Percentiles rank a stretch among this genome's conserved stretches.
Conservation (phyloP, 352 stramenopile genomes). For the Pythium coloratum region DNA sequence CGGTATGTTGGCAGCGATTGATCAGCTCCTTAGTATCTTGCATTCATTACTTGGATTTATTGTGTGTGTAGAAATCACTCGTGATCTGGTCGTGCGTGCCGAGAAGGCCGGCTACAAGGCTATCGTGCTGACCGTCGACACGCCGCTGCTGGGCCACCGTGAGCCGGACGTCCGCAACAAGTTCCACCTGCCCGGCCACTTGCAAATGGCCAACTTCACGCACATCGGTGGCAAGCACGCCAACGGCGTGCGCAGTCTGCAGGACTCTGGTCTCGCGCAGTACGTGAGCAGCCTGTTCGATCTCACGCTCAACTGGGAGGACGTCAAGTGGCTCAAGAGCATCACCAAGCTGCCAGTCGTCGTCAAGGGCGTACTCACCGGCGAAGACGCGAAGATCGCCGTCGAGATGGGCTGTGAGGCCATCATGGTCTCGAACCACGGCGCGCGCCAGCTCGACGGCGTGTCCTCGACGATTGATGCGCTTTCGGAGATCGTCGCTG, state of each 20-base stretch:
- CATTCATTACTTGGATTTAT: background rate
- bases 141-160: constrained; percentile 94
- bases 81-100: constrained; percentile 85
- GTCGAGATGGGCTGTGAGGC: constrained; percentile 89
- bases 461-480: constrained; percentile 91
- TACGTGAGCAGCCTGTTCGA: constrained; percentile 91
- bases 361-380: constrained; percentile 93
- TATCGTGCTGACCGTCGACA: constrained; percentile 95
- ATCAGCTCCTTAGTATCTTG: background rate
- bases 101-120: constrained; percentile 95
- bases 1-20: constrained; percentile 29
- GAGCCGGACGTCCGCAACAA: constrained; percentile 95
- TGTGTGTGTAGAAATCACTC: constrained; percentile 86
- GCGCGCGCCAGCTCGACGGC: constrained; percentile 90
- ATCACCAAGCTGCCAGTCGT: constrained; percentile 91
- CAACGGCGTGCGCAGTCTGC: constrained; percentile 53
- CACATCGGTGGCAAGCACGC: constrained; percentile 58
- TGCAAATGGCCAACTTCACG: constrained; percentile 42
- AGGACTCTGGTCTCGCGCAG: constrained; percentile 53
- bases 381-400: constrained; percentile 90
- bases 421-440: constrained; percentile 94
- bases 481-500: constrained; percentile 88
- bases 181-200: constrained; percentile 82
- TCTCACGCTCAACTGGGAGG: constrained; percentile 92
- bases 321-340: constrained; percentile 91